Base-by-base conservation (phyloP, 805 yeast species). In the Yamadazyma tumulicola region DNA sequence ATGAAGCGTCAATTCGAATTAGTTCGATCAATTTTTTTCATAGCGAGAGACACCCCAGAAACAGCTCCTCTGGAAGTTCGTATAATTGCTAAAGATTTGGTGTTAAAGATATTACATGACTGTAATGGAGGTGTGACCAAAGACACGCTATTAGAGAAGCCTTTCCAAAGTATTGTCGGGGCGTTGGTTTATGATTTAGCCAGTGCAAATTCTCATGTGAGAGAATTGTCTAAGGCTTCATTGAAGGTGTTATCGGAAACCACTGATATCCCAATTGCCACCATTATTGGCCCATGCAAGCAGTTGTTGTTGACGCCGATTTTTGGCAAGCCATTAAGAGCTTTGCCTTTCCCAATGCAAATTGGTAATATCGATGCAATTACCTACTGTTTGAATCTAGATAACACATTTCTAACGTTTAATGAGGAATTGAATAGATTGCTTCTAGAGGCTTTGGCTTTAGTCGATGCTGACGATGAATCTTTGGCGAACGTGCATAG, bases 401-500 rank as follows among this genome's bases (percentile, higher is more conserved):
- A 86, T 9, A 75, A 83, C 43, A 73, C 96, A 0, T 88, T 91
- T 47, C 64, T 91, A 45, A 81, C 81, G 7, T 91, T 87, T 54
- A 85, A 85, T 46, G 97, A 93, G 36, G 97, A 94, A 52, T 62
- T 93, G 39, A 84, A 81, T 39, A 67, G 99, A 34, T 65, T 94
- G 37, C 62, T 93, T 7, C 75, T 85, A 38, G 99, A 93, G 54
- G 96, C 97, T 0, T 68, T 91, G 37, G 96, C 96, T 0, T 64
- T 93, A 31, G 97, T 93, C 6, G 98, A 93, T 61, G 97, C 98
- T 0, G 98, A 93, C 38, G 99, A 93, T 56, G 97, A 91, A 49
- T 85, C 96, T 2, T 67, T 94, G 42, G 87, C 96, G 0, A 85
- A 88, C 43, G 85, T 87, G 0, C 94, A 85, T 49, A 73, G 93